Evolutionary conservation across 371 early-diverging fungal genomes (phyloP).

Genomic region (Racocetra persica): DNA sequence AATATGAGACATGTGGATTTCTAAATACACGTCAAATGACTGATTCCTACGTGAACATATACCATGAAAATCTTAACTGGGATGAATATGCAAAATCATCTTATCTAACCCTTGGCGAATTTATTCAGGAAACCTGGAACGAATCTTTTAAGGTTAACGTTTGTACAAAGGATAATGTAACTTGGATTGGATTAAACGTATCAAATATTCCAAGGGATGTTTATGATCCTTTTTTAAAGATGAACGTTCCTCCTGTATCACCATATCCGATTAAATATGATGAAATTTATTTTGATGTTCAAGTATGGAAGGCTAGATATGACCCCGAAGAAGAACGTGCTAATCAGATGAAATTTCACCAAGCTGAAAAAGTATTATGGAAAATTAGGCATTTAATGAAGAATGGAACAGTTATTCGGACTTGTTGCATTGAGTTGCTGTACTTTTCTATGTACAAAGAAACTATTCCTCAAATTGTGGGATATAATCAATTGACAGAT

Average conservation of each 20-base stretch:
- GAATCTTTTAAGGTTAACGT: not conserved
- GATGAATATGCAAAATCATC: conserved; percentile 14
- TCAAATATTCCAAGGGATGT: not conserved
- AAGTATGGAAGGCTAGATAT: not conserved
- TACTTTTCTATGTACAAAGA: not conserved
- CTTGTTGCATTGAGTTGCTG: conserved; percentile 1
- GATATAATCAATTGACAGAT: not conserved
- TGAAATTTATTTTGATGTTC: not conserved
- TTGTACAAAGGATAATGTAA: not conserved
- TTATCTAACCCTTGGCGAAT: conserved; percentile 7
- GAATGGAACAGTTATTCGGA: not conserved
- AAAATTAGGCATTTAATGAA: not conserved
- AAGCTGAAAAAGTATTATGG: not conserved
- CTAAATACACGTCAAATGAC: not conserved
- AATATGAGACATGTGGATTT: not conserved
- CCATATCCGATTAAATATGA: not conserved
- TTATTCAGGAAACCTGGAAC: not conserved
- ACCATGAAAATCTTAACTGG: not conserved
- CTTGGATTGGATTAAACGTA: not conserved
- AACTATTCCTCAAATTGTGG: not conserved
- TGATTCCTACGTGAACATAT: not conserved
- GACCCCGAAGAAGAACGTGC: not conserved
- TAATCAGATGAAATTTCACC: not conserved
- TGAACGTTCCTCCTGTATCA: not conserved
- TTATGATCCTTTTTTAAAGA: not conserved